These are phyloP conservation scores for Saccharomycopsis sp. DNA, from an alignment of 805 yeast genomes.

Conservation along the genomic window DNA sequence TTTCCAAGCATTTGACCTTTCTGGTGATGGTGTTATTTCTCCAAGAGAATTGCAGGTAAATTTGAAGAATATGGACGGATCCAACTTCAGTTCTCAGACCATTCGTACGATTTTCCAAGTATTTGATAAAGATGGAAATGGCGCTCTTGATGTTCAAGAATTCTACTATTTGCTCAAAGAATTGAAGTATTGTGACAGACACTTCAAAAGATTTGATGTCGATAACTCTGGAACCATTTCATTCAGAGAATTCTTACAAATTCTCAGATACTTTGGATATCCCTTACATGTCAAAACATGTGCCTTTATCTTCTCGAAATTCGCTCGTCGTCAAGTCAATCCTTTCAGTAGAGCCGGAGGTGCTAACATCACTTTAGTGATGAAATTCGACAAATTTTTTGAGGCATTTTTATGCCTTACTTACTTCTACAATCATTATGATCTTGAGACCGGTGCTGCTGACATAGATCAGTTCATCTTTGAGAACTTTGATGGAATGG, in stretches of 20 bases:
- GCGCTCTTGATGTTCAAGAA: slow-evolving; percentile 48
- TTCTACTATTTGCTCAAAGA: slow-evolving; percentile 66
- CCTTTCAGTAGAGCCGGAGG: slow-evolving; percentile 24
- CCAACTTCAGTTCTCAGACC: slow-evolving; percentile 55
- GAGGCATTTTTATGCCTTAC: slow-evolving; percentile 66
- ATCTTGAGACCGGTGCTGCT: neutral
- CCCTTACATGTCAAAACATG: slow-evolving; percentile 50
- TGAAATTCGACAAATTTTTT: slow-evolving; percentile 76
- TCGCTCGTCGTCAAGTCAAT: slow-evolving; percentile 29
- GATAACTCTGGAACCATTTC: slow-evolving; percentile 53
- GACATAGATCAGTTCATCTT: slow-evolving; percentile 6
- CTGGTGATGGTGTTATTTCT: slow-evolving; percentile 15
- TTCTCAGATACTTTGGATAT: slow-evolving; percentile 62
- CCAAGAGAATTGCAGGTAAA: slow-evolving; percentile 48
- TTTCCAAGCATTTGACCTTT: slow-evolving; percentile 14
- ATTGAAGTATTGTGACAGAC: slow-evolving; percentile 56
- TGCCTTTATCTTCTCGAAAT: slow-evolving; percentile 50
- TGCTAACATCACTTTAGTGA: slow-evolving; percentile 23
- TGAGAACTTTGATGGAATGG: slow-evolving; percentile 5
- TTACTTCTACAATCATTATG: slow-evolving; percentile 18
- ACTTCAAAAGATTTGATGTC: slow-evolving; percentile 56
- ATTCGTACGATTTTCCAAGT: slow-evolving; percentile 55
- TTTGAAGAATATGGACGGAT: slow-evolving; percentile 55
- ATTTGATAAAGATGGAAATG: slow-evolving; percentile 46
- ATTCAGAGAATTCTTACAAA: slow-evolving; percentile 57